Conservation (phyloP, 2,329 filamentous ascomycete species). For the Ophiosphaerella herpotricha region DNA sequence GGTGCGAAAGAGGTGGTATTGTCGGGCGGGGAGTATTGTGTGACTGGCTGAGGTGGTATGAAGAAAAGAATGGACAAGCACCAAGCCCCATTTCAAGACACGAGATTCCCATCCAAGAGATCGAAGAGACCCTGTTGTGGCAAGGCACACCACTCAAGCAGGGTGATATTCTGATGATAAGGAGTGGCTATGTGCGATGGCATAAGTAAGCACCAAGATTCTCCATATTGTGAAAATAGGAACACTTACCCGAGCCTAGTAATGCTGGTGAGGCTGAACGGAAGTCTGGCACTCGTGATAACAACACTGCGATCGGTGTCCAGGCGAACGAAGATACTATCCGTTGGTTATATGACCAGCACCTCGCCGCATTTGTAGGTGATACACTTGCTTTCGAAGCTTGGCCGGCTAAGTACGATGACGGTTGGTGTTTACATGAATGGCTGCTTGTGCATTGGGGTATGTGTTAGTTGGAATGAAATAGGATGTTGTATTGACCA, state of each 20-base stretch:
- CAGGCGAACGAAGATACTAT: conserved; percentile 38
- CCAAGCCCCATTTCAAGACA: conserved; percentile 34
- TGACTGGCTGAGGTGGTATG: conserved; percentile 41
- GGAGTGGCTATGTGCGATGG: conserved; percentile 54
- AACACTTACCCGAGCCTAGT: conserved; percentile 13
- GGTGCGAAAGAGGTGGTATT: conserved; percentile 44
- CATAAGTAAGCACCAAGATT: conserved; percentile 27
- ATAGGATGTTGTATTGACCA: background rate
- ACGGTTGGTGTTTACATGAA: conserved; percentile 42
- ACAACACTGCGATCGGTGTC: conserved; percentile 37
- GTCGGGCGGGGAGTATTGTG: conserved; percentile 41
- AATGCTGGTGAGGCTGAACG: conserved; percentile 31
- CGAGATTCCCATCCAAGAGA: conserved; percentile 36
- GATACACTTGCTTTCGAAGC: conserved; percentile 49
- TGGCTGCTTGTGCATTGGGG: conserved; percentile 40
- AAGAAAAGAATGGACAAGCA: conserved; percentile 31
- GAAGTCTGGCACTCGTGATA: conserved; percentile 40
- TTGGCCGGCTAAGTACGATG: conserved; percentile 35
- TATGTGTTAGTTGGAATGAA: background rate
- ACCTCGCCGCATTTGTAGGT: conserved; percentile 43
- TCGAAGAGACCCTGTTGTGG: conserved; percentile 37
- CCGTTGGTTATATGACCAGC: conserved; percentile 45
- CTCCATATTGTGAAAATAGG: background rate
- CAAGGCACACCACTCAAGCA: conserved; percentile 31
- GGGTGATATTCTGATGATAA: conserved; percentile 44